phyloP scores from a whole-genome alignment of 2,329 filamentous ascomycete species.

The Penicillium janthinellum region DNA sequence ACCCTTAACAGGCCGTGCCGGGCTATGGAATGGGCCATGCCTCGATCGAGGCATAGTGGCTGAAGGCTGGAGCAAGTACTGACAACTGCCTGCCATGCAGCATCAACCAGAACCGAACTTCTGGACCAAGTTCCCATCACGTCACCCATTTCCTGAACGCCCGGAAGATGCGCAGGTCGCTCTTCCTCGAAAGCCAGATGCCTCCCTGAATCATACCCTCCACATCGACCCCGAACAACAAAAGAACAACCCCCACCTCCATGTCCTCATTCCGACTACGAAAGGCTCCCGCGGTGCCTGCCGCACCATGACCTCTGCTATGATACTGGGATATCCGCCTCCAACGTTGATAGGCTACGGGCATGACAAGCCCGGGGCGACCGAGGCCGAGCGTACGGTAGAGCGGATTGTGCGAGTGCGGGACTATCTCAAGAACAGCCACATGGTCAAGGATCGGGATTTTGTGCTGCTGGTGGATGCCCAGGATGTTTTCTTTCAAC shows the following conservation, averaged over 20 bases:
- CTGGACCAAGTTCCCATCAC: slow-evolving; percentile 39
- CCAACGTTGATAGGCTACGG: slow-evolving; percentile 56
- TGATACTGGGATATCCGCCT: slow-evolving; percentile 62
- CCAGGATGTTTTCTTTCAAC: slow-evolving; percentile 66
- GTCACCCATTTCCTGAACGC: slow-evolving; percentile 30
- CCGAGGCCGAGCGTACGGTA: slow-evolving; percentile 46
- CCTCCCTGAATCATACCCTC: slow-evolving; percentile 32
- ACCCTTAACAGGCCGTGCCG: background rate
- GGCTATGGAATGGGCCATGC: background rate
- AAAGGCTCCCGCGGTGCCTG: slow-evolving; percentile 56
- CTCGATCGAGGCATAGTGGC: slow-evolving; percentile 1
- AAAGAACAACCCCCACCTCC: slow-evolving; percentile 50
- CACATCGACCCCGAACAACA: slow-evolving; percentile 29
- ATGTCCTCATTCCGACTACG: slow-evolving; percentile 57
- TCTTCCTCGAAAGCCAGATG: slow-evolving; percentile 19
- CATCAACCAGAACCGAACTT: slow-evolving; percentile 30
- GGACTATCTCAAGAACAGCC: slow-evolving; percentile 51
- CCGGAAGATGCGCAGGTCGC: slow-evolving; percentile 38
- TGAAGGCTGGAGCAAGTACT: background rate
- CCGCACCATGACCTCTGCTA: slow-evolving; percentile 59
- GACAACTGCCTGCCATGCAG: slow-evolving; percentile 16
- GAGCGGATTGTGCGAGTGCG: slow-evolving; percentile 50
- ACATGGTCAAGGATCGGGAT: slow-evolving; percentile 58
- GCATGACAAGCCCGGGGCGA: slow-evolving; percentile 31
- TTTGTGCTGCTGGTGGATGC: slow-evolving; percentile 66